Conservation (phyloP, 2,329 filamentous ascomycete species). For the Trichoderma atrobrunneum region DNA sequence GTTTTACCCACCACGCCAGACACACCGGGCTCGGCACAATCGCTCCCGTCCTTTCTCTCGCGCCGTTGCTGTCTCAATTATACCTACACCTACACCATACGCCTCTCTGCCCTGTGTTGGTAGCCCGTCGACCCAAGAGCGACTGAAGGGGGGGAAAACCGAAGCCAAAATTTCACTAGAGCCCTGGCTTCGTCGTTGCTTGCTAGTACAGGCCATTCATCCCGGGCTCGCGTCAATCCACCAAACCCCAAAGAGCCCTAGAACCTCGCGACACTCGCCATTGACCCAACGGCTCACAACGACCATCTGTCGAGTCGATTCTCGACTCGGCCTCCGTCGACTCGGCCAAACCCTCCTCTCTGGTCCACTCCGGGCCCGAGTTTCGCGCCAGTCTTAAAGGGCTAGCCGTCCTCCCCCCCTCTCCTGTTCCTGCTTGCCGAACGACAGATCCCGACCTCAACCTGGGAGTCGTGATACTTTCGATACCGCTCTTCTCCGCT, state of each 20-base stretch:
- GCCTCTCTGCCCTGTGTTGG: neutral
- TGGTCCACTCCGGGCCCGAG: conserved; percentile 8
- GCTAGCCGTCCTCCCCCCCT: neutral
- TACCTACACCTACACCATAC: neutral
- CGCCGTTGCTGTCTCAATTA: neutral
- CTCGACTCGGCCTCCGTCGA: conserved; percentile 3
- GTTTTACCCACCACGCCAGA: neutral
- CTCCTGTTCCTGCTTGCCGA: neutral
- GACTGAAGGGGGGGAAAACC: neutral
- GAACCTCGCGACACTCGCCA: conserved; percentile 15
- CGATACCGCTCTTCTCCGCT: neutral
- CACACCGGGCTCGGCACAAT: neutral
- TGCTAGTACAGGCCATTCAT: conserved; percentile 13
- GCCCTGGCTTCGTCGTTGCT: conserved; percentile 5
- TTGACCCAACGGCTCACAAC: conserved; percentile 17
- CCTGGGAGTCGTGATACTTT: neutral
- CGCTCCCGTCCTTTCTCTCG: neutral
- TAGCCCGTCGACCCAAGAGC: neutral
- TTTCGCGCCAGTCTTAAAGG: conserved; percentile 13
- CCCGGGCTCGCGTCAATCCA: conserved; percentile 12
- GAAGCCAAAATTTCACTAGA: neutral
- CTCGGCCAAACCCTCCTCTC: neutral
- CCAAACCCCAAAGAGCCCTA: conserved; percentile 11
- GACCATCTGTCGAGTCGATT: conserved; percentile 11
- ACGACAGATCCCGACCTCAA: neutral